phyloP scores from a whole-genome alignment of 2,329 filamentous ascomycete genomes.

The Penicillium sp. region DNA sequence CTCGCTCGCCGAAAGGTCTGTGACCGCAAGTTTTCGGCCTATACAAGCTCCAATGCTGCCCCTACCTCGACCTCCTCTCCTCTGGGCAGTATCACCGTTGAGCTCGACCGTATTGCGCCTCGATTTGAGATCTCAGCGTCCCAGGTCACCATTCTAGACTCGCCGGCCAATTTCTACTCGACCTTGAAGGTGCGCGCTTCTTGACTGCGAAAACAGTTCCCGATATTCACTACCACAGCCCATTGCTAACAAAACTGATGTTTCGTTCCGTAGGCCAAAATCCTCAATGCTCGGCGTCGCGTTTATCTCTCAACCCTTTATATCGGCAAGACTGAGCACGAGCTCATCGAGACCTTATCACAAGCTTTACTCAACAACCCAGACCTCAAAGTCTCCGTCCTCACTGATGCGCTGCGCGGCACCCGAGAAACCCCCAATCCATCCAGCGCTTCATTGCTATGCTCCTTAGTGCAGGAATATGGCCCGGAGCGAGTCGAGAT shows the following conservation, averaged over 20 bases:
- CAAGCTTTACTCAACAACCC: constrained; percentile 76
- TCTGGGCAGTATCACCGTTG: constrained; percentile 66
- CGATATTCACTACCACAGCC: too few relatives aligned
- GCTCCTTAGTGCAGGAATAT: constrained; percentile 81
- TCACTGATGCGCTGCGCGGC: constrained; percentile 88
- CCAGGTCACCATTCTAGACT: constrained; percentile 76
- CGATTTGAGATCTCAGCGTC: constrained; percentile 83
- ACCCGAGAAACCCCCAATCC: constrained; percentile 86
- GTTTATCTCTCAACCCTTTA: constrained; percentile 97
- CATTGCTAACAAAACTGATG: neutral
- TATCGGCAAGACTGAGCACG: constrained; percentile 89
- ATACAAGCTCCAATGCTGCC: constrained; percentile 30
- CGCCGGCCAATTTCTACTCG: constrained; percentile 87
- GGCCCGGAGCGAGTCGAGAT: constrained; percentile 84
- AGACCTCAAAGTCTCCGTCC: constrained; percentile 78
- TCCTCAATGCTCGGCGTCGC: constrained; percentile 73
- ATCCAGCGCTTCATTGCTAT: constrained; percentile 86
- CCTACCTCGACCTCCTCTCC: constrained; percentile 43
- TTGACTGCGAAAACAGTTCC: too few relatives aligned
- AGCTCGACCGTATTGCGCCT: constrained; percentile 89
- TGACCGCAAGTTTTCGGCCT: constrained; percentile 44
- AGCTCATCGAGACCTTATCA: constrained; percentile 79
- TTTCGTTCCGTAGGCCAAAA: constrained; percentile 67
- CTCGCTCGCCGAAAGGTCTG: constrained; percentile 35
- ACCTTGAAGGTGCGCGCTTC: constrained; percentile 72